Conservation (phyloP, 176 grass and related monocot species). For the Coix lacrymajobi region DNA sequence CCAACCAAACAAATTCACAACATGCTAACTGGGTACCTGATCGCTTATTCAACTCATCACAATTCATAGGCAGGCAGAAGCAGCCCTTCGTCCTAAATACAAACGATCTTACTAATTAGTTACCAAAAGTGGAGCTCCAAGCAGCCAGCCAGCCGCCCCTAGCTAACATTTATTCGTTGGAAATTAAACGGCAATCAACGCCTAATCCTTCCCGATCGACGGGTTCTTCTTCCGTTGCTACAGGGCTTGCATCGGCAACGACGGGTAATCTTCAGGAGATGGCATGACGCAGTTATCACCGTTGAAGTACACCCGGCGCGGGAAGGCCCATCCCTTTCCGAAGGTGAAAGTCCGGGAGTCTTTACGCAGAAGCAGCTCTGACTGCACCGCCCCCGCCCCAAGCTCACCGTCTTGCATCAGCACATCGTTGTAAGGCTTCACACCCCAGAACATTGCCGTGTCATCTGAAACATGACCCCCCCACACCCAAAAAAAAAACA, state of each 20-base stretch:
- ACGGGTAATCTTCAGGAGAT: constrained; percentile 57
- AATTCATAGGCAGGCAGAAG: background rate
- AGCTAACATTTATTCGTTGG: background rate
- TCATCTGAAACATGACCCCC: constrained; percentile 59
- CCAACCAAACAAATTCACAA: too few species aligned
- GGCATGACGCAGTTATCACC: constrained; percentile 90
- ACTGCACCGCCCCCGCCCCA: constrained; percentile 64
- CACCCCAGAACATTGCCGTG: constrained; percentile 83
- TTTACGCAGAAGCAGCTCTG: constrained; percentile 66
- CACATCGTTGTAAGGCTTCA: constrained; percentile 82
- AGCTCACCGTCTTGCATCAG: constrained; percentile 59
- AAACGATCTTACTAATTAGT: background rate
- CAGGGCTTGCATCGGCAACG: constrained; percentile 59
- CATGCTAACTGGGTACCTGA: background rate
- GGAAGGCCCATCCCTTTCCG: constrained; percentile 85
- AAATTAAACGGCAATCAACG: background rate
- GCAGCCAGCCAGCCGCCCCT: background rate
- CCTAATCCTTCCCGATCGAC: background rate
- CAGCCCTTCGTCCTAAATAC: background rate
- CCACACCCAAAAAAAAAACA: background rate
- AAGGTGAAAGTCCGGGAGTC: constrained; percentile 51
- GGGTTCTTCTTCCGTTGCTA: constrained; percentile 49
- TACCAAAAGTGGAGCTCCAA: background rate
- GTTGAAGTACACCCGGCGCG: constrained; percentile 68
- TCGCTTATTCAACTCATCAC: background rate